phyloP scores from a whole-genome alignment of 345 rosid species.

The Eucalyptus erythrocorys region DNA sequence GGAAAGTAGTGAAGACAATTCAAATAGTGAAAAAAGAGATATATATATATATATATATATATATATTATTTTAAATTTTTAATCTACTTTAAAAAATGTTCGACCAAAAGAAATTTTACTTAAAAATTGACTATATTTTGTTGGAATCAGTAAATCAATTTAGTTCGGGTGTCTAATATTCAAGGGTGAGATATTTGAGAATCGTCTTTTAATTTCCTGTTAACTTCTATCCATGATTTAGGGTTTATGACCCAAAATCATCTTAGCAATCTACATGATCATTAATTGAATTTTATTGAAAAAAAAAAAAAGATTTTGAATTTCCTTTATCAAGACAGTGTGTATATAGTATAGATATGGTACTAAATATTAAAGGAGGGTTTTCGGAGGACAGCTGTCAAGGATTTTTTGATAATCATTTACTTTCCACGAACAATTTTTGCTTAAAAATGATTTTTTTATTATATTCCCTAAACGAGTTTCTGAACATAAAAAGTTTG shows the following conservation, averaged over 20 bases:
- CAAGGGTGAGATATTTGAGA: background rate
- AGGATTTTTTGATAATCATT: too few species aligned
- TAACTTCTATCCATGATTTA: background rate
- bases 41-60: too few species aligned
- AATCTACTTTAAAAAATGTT: background rate
- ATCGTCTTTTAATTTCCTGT: background rate
- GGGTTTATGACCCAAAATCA: background rate
- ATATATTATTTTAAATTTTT: background rate
- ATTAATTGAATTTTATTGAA: background rate
- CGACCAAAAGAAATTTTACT: background rate
- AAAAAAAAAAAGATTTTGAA: background rate
- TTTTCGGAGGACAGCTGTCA: background rate
- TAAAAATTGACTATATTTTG: background rate
- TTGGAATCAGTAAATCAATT: background rate
- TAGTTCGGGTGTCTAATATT: too few species aligned
- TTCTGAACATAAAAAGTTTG: rapidly evolving
- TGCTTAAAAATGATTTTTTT: too few species aligned
- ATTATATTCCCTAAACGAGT: rapidly evolving
- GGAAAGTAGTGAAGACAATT: background rate
- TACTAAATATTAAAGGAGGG: background rate
- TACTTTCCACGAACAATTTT: too few species aligned
- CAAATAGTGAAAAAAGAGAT: background rate
- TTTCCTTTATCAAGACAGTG: background rate
- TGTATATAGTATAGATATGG: background rate
- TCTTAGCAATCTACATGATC: background rate